Evolutionary conservation across 2,329 filamentous ascomycete species (phyloP), one percentile per base, ranked within the genome.

Genomic region (Beauveria sp.): DNA sequence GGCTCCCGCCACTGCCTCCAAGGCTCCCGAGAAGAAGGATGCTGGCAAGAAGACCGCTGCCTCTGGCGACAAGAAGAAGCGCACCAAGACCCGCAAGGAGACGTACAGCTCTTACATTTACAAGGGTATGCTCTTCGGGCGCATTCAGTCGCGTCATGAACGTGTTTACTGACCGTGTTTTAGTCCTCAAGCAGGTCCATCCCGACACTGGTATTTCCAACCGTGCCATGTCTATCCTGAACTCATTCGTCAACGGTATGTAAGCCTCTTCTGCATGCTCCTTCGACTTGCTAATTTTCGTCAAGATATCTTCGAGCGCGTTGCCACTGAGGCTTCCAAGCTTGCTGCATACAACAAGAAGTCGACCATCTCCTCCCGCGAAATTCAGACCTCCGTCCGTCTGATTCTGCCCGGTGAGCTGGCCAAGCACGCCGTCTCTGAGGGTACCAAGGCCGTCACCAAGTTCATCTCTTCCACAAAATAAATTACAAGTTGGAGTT

Each of bases 31-130:
- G 87, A 97, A 97, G 90, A 97, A 98, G 89, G 93, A 98, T 82
- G 95, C 93, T 68, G 95, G 93, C 84, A 99, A 99, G 91, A 99
- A 98, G 90, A 98, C 95, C 55, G 91, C 93, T 64, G 87, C 93
- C 65, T 87, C 91, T 75, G 95, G 95, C 67, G 95, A 98, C 72
- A 98, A 98, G 92, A 99, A 99, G 91, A 99, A 98, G 93, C 91
- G 95, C 76, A 96, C 92, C 83, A 99, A 99, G 93, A 91, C 93
- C 70, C 89, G 95, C 82, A 98, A 98, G 90, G 95, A 99, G 86
- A 99, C 95, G n/a, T 99, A 99, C 85, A 96, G 90, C 70, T 96
- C 91, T 61, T 99, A 99, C 87, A 99, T 99, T 82, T 99, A 98
- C 90, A 99, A 98, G 86, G 95, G 93, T 97, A 75, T 78, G 70